Evolutionary conservation across 345 rosid genomes (phyloP).

Genomic region (Hibiscus tridactylites): DNA sequence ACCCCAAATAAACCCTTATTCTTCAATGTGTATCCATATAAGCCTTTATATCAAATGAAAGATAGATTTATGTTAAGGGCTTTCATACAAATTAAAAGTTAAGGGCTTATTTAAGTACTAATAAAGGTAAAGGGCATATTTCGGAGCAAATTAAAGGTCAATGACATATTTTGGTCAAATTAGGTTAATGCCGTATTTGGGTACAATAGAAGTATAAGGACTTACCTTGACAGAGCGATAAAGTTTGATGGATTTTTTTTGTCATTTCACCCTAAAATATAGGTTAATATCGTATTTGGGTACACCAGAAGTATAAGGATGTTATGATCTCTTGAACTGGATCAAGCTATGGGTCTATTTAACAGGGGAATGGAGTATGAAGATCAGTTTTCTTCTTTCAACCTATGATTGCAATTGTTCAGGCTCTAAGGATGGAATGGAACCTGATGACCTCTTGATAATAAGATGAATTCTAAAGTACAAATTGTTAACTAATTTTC

Average conservation of each 20-base stretch:
- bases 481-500: no score
- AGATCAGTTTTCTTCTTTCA: no score
- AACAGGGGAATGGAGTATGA: no score
- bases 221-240: neutral
- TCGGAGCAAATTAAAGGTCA: neutral
- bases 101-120: neutral
- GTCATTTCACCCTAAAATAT: neutral
- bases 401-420: no score
- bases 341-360: no score
- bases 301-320: no score
- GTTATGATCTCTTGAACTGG: no score
- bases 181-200: neutral
- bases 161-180: neutral
- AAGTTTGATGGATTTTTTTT: neutral
- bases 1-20: neutral
- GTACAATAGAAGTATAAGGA: neutral
- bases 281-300: neutral
- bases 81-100: neutral
- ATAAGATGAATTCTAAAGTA: no score
- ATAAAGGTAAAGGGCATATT: neutral
- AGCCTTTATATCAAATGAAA: neutral
- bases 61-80: neutral
- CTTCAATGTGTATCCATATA: neutral
- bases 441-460: no score
- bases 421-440: no score